These are phyloP conservation scores for Rosellinia necatrix DNA, from an alignment of 2,329 filamentous ascomycete species.

Conservation along the genomic window DNA sequence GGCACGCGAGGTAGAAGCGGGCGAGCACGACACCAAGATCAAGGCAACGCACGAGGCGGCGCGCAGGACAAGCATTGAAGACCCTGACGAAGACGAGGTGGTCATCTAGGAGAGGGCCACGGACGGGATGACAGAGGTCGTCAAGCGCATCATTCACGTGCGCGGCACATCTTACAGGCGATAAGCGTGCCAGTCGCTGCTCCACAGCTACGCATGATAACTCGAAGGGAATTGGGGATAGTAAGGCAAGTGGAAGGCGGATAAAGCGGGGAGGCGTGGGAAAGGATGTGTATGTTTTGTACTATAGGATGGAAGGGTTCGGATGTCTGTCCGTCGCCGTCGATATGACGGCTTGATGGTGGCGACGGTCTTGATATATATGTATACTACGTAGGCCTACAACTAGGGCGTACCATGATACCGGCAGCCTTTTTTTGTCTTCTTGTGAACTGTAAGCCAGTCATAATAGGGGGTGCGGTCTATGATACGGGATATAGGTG, in stretches of 20 bases:
- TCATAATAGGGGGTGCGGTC: no score
- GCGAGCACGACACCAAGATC: conserved; percentile 50
- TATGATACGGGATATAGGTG: no score
- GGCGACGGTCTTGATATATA: conserved; percentile 2
- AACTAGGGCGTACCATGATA: no score
- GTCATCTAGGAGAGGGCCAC: conserved; percentile 40
- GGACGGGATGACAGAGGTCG: conserved; percentile 12
- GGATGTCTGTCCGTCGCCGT: background rate
- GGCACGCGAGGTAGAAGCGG: conserved; percentile 37
- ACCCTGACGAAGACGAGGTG: conserved; percentile 55
- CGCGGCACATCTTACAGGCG: conserved; percentile 4
- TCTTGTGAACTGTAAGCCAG: no score
- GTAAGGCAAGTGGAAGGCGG: background rate
- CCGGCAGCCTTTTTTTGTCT: no score
- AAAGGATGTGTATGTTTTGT: background rate
- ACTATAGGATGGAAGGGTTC: conserved; percentile 4
- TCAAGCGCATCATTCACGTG: conserved; percentile 30
- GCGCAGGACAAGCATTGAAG: conserved; percentile 62
- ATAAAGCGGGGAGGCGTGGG: background rate
- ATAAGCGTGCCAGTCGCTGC: background rate
- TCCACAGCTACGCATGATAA: background rate
- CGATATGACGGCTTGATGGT: conserved; percentile 1
- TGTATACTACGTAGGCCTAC: conserved; percentile 6
- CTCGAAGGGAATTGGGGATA: background rate
- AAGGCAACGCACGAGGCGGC: conserved; percentile 56